Percentiles rank a stretch among this genome's conserved stretches.
phyloP scores from a whole-genome alignment of 2,329 filamentous ascomycete genomes.

The Metarhizium humberi region DNA sequence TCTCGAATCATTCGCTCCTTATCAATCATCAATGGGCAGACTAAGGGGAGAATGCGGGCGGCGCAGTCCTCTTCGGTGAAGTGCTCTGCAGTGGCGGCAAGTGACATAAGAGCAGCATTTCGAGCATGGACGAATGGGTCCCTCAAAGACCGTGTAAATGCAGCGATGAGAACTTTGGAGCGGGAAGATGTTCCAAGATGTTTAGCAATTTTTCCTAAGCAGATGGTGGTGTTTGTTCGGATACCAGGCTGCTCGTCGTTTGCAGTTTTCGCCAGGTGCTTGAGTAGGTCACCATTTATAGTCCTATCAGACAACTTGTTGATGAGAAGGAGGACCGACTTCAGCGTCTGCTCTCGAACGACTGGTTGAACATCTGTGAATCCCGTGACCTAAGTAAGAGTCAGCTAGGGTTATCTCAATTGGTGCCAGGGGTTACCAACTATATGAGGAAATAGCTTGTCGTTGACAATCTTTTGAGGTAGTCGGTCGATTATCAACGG shows the following conservation, averaged over 20 bases:
- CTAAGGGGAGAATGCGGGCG: conserved; percentile 67
- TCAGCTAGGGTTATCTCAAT: not conserved
- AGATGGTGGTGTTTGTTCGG: conserved; percentile 95
- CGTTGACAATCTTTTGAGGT: conserved; percentile 80
- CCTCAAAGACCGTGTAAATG: conserved; percentile 78
- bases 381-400: conserved; percentile 59
- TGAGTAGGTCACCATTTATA: conserved; percentile 86
- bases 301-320: conserved; percentile 84
- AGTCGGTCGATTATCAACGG: conserved; percentile 87
- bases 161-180: conserved; percentile 84
- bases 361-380: conserved; percentile 89
- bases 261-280: conserved; percentile 86
- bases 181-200: conserved; percentile 71
- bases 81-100: conserved; percentile 75
- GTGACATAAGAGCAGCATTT: conserved; percentile 78
- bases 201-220: conserved; percentile 89
- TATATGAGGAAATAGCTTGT: conserved; percentile 94
- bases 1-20: conserved; percentile 94
- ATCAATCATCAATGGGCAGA: conserved; percentile 80
- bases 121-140: conserved; percentile 94
- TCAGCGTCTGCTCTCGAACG: conserved; percentile 91
- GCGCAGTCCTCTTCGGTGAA: conserved; percentile 90
- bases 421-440: conserved; percentile 32
- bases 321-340: conserved; percentile 82
- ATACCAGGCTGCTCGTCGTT: conserved; percentile 98